Percentiles rank a stretch among this genome's conserved stretches.
Conservation (phyloP, 352 stramenopile species). For the Globisporangium orthogonon region DNA sequence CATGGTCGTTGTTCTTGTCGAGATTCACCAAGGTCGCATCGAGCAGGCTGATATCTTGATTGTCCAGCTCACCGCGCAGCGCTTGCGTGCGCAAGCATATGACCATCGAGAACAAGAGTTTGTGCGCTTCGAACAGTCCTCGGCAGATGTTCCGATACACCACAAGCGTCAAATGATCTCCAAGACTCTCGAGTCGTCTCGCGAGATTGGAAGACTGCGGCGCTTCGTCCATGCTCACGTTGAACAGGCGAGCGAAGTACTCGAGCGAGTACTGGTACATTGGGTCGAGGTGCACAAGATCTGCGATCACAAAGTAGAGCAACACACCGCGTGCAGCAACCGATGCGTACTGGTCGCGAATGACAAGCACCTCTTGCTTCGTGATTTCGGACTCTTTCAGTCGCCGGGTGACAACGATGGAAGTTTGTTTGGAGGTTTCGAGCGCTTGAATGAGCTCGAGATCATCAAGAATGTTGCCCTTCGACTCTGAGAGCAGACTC, state of each 20-base stretch:
- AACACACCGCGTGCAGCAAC: conserved; percentile 53
- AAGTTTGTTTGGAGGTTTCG: conserved; percentile 61
- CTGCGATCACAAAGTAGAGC: conserved; percentile 66
- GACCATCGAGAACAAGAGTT: conserved; percentile 56
- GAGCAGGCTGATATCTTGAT: conserved; percentile 29
- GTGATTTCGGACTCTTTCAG: conserved; percentile 54
- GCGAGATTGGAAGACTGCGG: conserved; percentile 20
- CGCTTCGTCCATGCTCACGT: conserved; percentile 40
- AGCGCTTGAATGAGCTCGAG: conserved; percentile 70
- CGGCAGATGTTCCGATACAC: conserved; percentile 70
- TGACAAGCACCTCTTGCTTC: conserved; percentile 52
- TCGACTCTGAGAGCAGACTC: conserved; percentile 74
- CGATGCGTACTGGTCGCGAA: conserved; percentile 50
- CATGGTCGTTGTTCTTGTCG: background rate
- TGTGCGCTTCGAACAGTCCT: conserved; percentile 59
- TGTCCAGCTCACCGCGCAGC: conserved; percentile 27
- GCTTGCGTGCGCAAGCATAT: conserved; percentile 53
- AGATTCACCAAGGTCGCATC: conserved; percentile 13
- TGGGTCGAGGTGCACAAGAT: conserved; percentile 47
- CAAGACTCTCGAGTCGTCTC: conserved; percentile 32
- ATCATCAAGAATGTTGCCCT: conserved; percentile 90
- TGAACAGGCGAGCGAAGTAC: conserved; percentile 66
- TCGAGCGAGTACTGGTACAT: conserved; percentile 84
- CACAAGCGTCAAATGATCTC: conserved; percentile 36
- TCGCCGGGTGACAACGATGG: conserved; percentile 41